Percentiles rank a stretch among this genome's conserved stretches.
phyloP scores from a whole-genome alignment of 1,139 yeast genomes.

The Blastobotrys capitulatus region DNA sequence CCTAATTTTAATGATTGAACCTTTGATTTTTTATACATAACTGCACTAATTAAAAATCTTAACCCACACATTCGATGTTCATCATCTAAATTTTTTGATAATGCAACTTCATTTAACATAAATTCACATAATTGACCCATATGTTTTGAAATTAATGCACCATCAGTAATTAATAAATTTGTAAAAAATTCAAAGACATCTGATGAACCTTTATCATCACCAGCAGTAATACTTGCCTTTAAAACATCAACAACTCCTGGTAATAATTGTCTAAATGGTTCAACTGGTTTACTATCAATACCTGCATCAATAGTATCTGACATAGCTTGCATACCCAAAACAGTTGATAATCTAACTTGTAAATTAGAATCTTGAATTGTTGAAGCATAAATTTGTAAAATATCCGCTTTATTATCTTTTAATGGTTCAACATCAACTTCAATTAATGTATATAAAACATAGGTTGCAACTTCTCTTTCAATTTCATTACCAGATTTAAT shows the following conservation, averaged over 20 bases:
- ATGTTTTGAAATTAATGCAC: slow-evolving; percentile 73
- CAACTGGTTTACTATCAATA: slow-evolving; percentile 43
- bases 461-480: slow-evolving; percentile 80
- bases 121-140: slow-evolving; percentile 64
- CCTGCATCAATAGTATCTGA: slow-evolving; percentile 51
- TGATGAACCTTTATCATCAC: slow-evolving; percentile 67
- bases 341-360: slow-evolving; percentile 78
- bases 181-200: slow-evolving; percentile 82
- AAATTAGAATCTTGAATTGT: slow-evolving; percentile 63
- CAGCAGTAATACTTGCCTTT: slow-evolving; percentile 63
- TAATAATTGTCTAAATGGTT: slow-evolving; percentile 58
- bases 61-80: slow-evolving; percentile 81
- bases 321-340: slow-evolving; percentile 73
- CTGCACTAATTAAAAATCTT: slow-evolving; percentile 76
- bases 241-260: slow-evolving; percentile 82
- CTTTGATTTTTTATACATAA: slow-evolving; percentile 57
- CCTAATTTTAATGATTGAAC: slow-evolving; percentile 66
- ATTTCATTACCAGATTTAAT: slow-evolving; percentile 53
- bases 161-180: slow-evolving; percentile 69
- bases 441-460: slow-evolving; percentile 67
- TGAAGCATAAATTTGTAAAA: slow-evolving; percentile 58
- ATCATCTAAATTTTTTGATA: slow-evolving; percentile 63
- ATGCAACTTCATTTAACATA: slow-evolving; percentile 64
- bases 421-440: slow-evolving; percentile 64
- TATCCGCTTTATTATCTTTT: slow-evolving; percentile 56